Conservation (phyloP, 2,329 filamentous ascomycete species). For the Ophiostoma populinum region DNA sequence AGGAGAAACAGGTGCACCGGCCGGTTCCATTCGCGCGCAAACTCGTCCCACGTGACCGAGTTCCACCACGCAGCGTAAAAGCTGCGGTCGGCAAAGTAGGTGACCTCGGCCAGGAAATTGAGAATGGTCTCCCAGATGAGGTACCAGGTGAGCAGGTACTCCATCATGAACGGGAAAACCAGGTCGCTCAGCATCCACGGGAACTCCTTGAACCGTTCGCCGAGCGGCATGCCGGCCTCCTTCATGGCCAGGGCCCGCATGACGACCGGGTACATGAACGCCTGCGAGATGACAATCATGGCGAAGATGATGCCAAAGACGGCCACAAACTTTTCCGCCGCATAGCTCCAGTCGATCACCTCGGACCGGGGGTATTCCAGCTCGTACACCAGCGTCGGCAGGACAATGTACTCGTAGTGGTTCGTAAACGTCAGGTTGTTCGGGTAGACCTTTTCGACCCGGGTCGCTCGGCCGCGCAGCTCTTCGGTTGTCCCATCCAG, state of each 20-base stretch:
- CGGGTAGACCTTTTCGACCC: conserved; percentile 38
- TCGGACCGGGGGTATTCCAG: conserved; percentile 56
- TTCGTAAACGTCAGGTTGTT: conserved; percentile 48
- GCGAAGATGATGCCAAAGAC: conserved; percentile 58
- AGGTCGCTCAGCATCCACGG: conserved; percentile 62
- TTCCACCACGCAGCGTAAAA: conserved; percentile 55
- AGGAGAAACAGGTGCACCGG: conserved; percentile 65
- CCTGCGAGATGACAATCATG: conserved; percentile 64
- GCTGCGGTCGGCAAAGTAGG: conserved; percentile 57
- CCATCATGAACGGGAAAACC: conserved; percentile 62
- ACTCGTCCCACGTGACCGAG: conserved; percentile 51
- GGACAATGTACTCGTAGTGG: conserved; percentile 54
- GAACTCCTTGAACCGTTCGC: conserved; percentile 46
- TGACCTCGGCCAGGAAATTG: conserved; percentile 62
- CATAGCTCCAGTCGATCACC: conserved; percentile 55
- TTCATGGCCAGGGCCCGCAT: conserved; percentile 50
- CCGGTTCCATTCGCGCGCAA: conserved; percentile 62
- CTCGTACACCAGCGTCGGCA: conserved; percentile 67
- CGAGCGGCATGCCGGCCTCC: conserved; percentile 42
- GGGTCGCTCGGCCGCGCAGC: conserved; percentile 43
- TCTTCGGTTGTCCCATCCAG: conserved; percentile 47
- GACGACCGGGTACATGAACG: conserved; percentile 62
- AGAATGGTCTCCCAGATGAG: conserved; percentile 64
- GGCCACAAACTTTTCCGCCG: conserved; percentile 52
- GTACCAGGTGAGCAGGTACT: conserved; percentile 64